Percentiles rank a stretch among this genome's conserved stretches.
These are phyloP conservation scores for Apiospora sp. DNA, from an alignment of 2,329 filamentous ascomycete genomes.

Conservation along the genomic window DNA sequence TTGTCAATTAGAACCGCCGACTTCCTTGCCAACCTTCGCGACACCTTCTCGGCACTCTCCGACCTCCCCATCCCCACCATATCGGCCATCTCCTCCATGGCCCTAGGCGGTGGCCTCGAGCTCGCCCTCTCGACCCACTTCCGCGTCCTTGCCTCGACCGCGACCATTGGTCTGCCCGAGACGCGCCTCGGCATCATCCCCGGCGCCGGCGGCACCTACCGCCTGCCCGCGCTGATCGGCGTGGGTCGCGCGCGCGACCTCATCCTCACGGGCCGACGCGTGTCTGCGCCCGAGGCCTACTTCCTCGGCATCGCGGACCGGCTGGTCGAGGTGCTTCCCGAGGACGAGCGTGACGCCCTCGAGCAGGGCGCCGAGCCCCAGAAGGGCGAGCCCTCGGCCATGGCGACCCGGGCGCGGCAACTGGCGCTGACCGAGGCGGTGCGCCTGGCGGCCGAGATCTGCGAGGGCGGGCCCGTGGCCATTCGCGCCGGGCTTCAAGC, in stretches of 20 bases:
- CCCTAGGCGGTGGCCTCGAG: slow-evolving; percentile 93
- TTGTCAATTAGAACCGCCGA: slow-evolving; percentile 70
- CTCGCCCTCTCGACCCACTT: slow-evolving; percentile 89
- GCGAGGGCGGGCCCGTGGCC: slow-evolving; percentile 87
- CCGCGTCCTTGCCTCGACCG: slow-evolving; percentile 83
- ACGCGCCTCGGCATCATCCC: slow-evolving; percentile 94
- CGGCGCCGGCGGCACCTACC: slow-evolving; percentile 90
- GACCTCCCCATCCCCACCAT: slow-evolving; percentile 88
- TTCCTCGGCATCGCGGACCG: slow-evolving; percentile 90
- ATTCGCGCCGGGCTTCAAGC: slow-evolving; percentile 81
- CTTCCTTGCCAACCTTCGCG: slow-evolving; percentile 81
- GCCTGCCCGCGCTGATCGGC: slow-evolving; percentile 84
- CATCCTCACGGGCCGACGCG: slow-evolving; percentile 87
- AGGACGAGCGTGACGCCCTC: slow-evolving; percentile 56
- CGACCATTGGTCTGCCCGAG: slow-evolving; percentile 84
- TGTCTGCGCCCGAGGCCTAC: slow-evolving; percentile 85
- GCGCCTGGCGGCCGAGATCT: slow-evolving; percentile 82
- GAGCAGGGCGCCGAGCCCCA: slow-evolving; percentile 45
- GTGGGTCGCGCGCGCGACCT: slow-evolving; percentile 84
- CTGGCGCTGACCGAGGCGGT: slow-evolving; percentile 80
- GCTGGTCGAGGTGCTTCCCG: slow-evolving; percentile 79
- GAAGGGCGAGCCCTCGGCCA: slow-evolving; percentile 47
- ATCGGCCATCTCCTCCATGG: slow-evolving; percentile 82
- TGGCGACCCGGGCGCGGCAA: slow-evolving; percentile 67
- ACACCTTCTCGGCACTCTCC: slow-evolving; percentile 77